Evolutionary conservation across 2,329 filamentous ascomycete species (phyloP), one percentile per base, ranked within the genome.

Genomic region (Penicillium olsonii): DNA sequence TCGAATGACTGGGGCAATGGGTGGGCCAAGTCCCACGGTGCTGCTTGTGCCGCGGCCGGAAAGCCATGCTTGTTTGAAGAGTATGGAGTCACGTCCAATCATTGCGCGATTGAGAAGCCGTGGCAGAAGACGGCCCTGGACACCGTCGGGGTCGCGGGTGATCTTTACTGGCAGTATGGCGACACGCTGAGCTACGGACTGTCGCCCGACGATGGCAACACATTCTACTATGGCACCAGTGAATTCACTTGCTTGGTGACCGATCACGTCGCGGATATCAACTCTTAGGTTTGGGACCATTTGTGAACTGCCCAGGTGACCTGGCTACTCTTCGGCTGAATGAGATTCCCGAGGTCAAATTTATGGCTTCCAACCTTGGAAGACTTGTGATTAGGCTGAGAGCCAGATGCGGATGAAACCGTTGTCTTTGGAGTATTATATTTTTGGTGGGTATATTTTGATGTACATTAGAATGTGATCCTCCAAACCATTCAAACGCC

Each of bases 1-100:
- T 57, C 57, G n/a, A 63, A 71, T 50, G 60, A 64, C 22, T 78
- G 72, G 68, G 79, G 76, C 11, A 72, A 70, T 39, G 63, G 65
- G 7, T 81, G 78, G 78, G 72, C 79, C 46, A 60, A 63, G 10
- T 65, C 74, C 8, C 78, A 82, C 54, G 76, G 66, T 18, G 65
- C 57, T 2, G 66, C 69, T 7, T 73, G 71, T 46, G 57, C 53
- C 33, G 65, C 63, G 0, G 62, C 63, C 4, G 70, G 69, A 34
- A 75, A 75, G 55, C 67, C 70, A 0, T 71, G 71, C 45, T 53
- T 75, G 5, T 61, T 75, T 8, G 73, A 75, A 48, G 73, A 75
- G 43, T 74, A 73, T 15, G 70, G 69, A 12, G 63, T 65, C 2
- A 60, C 61, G 0, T 55, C 60, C 11, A 37, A 67, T 46, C 64